Conservation (phyloP, 179 eudicot species). For the Silene vulgaris region DNA sequence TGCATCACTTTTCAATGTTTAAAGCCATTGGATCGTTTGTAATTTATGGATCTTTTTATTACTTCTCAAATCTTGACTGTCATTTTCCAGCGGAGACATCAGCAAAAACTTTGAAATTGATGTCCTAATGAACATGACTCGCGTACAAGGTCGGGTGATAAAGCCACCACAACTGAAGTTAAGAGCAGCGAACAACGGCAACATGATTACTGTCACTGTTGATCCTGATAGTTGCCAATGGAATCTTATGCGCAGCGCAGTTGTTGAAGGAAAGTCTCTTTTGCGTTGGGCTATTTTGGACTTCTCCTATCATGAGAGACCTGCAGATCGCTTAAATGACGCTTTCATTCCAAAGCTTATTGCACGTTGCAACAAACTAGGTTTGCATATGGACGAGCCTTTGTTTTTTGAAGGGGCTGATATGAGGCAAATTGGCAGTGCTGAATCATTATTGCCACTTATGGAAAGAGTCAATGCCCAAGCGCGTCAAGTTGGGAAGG, state of each 20-base stretch:
- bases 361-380: slow-evolving; percentile 37
- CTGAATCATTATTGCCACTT: slow-evolving; percentile 23
- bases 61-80: background rate
- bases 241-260: slow-evolving; percentile 45
- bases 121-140: slow-evolving; percentile 43
- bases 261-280: slow-evolving; percentile 45
- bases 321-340: slow-evolving; percentile 16
- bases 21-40: background rate
- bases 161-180: slow-evolving; percentile 50
- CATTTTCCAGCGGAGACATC: slow-evolving; percentile 36
- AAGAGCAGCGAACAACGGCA: slow-evolving; percentile 26
- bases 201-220: slow-evolving; percentile 22
- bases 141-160: slow-evolving; percentile 51
- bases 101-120: slow-evolving; percentile 36
- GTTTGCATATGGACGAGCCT: slow-evolving; percentile 38
- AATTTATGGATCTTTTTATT: background rate
- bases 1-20: no score
- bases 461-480: slow-evolving; percentile 27
- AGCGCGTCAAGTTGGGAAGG: slow-evolving; percentile 16
- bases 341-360: slow-evolving; percentile 34
- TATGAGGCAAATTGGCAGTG: slow-evolving; percentile 29
- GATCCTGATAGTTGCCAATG: slow-evolving; percentile 48
- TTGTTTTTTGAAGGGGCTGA: background rate
- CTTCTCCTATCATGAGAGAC: slow-evolving; percentile 14
- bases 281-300: slow-evolving; percentile 64